A percentile compares a stretch with the other conserved stretches of the same genome.
Evolutionary conservation across 208 protist species (phyloP).

Genomic region (Phytomonas francai): DNA sequence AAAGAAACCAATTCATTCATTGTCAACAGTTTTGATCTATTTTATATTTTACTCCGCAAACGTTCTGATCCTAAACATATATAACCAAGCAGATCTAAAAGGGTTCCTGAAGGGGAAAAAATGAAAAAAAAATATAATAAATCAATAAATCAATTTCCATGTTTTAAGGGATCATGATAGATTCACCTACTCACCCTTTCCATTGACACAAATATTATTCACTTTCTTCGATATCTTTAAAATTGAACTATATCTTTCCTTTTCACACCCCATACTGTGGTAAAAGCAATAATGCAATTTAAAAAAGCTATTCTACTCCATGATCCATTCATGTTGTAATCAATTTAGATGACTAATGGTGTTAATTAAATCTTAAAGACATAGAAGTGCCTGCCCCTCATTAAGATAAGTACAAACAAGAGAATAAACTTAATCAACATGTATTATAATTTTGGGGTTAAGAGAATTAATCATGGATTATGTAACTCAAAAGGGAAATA

Average conservation of each 20-base stretch:
- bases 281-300: not conserved
- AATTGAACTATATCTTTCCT: not conserved
- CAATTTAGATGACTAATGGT: not conserved
- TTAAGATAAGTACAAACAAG: not conserved
- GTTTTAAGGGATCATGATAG: not conserved
- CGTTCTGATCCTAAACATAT: not conserved
- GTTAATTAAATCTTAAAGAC: not conserved
- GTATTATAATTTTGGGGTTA: not conserved
- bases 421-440: not conserved
- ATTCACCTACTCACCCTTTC: not conserved
- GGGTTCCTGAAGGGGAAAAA: constrained; percentile 1
- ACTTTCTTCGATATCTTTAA: not conserved
- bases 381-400: not conserved
- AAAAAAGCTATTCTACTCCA: not conserved
- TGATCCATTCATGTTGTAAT: not conserved
- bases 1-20: not conserved
- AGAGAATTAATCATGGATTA: not conserved
- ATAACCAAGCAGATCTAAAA: not conserved
- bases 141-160: constrained; percentile 1
- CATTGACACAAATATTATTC: not conserved
- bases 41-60: not conserved
- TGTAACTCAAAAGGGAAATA: not conserved
- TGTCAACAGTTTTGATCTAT: not conserved
- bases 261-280: not conserved
- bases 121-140: not conserved